Evolutionary conservation across 1,284 basidiomycete species (phyloP), one percentile per base, ranked within the genome.

Genomic region (Gomphus bonarii): DNA sequence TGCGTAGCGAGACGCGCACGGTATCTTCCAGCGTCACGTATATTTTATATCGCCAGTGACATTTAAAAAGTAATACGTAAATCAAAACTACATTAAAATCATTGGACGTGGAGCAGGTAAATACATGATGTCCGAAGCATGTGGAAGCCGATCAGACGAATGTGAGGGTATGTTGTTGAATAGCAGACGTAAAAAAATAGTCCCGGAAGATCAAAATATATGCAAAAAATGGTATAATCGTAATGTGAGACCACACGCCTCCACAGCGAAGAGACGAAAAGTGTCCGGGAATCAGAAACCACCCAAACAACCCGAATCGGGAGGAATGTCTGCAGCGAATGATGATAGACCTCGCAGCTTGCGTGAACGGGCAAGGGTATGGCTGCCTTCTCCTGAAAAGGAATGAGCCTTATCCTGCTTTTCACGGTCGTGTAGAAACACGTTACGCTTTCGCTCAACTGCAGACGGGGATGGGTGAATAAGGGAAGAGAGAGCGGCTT

Each of bases 291-390:
- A 28, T 73, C 65, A 73, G 60, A 78, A 78, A 3, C 76, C 76
- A 46, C 74, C 78, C 35, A 78, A 65, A 61, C 76, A 78, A 10
- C 72, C 72, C 16, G 25, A 50, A 44, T 50, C 49, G 14, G 55
- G 49, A 10, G 55, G 48, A n/a, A 52, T 33, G 12, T 50, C 48
- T 4, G n/a, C n/a, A 16, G 33, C 18, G 28, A 57, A 57, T 14
- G 47, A 22, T 22, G 49, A 50, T 11, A 36, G 67, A 58, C 31
- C 59, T 67, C 57, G 68, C 61, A 33, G 67, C 64, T 58, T 52
- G 58, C 8, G 63, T 33, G 12, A 74, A 73, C 47, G 67, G 65
- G 57, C 61, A 67, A 62, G 62, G 55, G 47, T 47, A 57, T 51
- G 54, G 47, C 20, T 44, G 61, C 42, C 59, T 64, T 30, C 55